Conservation (phyloP, 257 asterid genomes). For the Solanum gracilifrons region DNA sequence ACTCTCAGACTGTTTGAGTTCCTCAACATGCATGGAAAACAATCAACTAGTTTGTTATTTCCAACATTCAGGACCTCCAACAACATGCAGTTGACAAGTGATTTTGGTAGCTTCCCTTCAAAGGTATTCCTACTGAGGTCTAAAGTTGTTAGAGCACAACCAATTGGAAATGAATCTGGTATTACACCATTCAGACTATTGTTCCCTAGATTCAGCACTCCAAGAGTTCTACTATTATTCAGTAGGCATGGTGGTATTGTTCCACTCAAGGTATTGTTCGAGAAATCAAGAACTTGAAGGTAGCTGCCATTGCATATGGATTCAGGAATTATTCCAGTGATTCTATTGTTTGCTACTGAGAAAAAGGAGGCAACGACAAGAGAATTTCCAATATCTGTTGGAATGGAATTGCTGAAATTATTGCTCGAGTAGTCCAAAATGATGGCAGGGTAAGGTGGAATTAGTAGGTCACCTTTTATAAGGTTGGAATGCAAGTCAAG, state of each 20-base stretch:
- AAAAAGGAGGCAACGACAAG: conserved; percentile 4
- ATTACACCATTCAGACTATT: conserved; percentile 24
- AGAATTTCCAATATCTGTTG: conserved; percentile 12
- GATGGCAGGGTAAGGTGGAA: conserved; percentile 9
- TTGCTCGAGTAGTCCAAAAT: conserved; percentile 40
- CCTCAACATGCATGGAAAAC: conserved; percentile 22
- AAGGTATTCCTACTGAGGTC: conserved; percentile 28
- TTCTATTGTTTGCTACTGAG: conserved; percentile 16
- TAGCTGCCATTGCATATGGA: conserved; percentile 20
- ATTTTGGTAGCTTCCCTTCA: conserved; percentile 25
- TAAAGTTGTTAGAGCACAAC: conserved; percentile 18
- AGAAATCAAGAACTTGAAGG: conserved; percentile 38
- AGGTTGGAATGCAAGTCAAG: conserved; percentile 1
- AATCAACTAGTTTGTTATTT: conserved; percentile 21
- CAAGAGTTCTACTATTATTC: not conserved
- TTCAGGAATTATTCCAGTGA: conserved; percentile 29
- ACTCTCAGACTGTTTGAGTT: not conserved
- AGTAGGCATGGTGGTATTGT: conserved; percentile 24
- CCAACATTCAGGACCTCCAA: conserved; percentile 39
- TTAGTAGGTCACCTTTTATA: conserved; percentile 18
- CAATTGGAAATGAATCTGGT: conserved; percentile 15
- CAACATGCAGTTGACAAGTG: conserved; percentile 17
- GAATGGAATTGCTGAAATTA: conserved; percentile 23
- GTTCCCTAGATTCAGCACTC: conserved; percentile 19
- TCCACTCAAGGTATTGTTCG: conserved; percentile 26